Evolutionary conservation across 2,329 filamentous ascomycete genomes (phyloP).

Genomic region (Penicillium oxalicum): DNA sequence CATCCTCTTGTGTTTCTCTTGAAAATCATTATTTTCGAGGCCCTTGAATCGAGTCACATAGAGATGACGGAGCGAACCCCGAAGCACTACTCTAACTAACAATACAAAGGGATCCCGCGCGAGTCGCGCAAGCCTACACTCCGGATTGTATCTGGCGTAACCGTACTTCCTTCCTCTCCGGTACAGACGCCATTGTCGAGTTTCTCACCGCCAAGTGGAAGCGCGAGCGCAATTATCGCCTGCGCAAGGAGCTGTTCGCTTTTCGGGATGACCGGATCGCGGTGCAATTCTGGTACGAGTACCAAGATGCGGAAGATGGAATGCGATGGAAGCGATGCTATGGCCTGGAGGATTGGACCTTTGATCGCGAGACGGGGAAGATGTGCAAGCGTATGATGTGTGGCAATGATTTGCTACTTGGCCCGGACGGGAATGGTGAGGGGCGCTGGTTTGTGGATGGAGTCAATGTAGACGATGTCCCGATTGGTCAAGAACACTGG

Average conservation of each 20-base stretch:
- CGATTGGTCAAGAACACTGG: constrained; percentile 34
- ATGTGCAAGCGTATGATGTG: constrained; percentile 47
- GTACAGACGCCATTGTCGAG: constrained; percentile 59
- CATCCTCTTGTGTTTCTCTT: neutral
- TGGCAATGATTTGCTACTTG: constrained; percentile 42
- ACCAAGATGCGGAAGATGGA: constrained; percentile 57
- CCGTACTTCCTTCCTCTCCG: constrained; percentile 61
- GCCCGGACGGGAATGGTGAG: constrained; percentile 36
- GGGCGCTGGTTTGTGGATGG: constrained; percentile 44
- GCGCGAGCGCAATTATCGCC: constrained; percentile 62
- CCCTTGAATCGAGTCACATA: neutral
- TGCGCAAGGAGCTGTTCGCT: constrained; percentile 79
- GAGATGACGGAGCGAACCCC: constrained; percentile 10
- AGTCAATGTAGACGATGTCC: constrained; percentile 36
- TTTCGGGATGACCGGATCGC: constrained; percentile 72
- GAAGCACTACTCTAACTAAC: constrained; percentile 2
- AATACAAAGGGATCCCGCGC: constrained; percentile 53
- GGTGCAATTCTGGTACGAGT: constrained; percentile 90
- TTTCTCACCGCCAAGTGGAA: constrained; percentile 71
- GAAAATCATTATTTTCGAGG: neutral
- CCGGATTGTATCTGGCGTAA: constrained; percentile 75
- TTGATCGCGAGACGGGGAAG: constrained; percentile 38
- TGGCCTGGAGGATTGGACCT: constrained; percentile 56
- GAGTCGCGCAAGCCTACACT: constrained; percentile 68
- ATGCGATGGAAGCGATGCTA: constrained; percentile 80